Percentiles rank a stretch among this genome's conserved stretches.
These are phyloP conservation scores for Tubosaeta brunneosetosa DNA, from an alignment of 768 basidiomycete genomes.

Conservation along the genomic window DNA sequence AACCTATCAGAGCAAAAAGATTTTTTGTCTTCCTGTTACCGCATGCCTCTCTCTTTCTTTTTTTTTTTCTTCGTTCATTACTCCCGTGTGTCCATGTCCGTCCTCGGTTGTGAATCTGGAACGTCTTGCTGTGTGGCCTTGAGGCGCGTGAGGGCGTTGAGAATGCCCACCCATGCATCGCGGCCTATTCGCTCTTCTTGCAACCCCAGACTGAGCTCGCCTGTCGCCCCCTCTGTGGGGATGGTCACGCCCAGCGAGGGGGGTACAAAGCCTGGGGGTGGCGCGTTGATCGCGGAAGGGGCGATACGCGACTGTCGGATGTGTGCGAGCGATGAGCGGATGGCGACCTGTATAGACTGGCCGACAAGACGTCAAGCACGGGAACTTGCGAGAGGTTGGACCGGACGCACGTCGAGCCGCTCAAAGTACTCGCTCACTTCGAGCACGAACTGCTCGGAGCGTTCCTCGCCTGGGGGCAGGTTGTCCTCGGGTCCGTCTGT, in stretches of 20 bases:
- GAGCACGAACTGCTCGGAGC: constrained; percentile 79
- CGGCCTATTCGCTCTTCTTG: constrained; percentile 75
- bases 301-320: constrained; percentile 79
- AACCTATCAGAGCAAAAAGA: neutral
- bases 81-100: constrained; percentile 20
- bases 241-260: constrained; percentile 76
- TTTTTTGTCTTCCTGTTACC: neutral
- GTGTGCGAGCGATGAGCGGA: constrained; percentile 77
- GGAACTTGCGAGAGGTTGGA: neutral
- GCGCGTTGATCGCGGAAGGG: constrained; percentile 83
- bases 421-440: constrained; percentile 86
- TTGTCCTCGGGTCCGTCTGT: constrained; percentile 65
- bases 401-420: constrained; percentile 65
- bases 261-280: constrained; percentile 66
- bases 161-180: constrained; percentile 74
- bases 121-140: constrained; percentile 39
- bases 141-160: constrained; percentile 61
- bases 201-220: constrained; percentile 50
- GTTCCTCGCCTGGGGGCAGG: constrained; percentile 75
- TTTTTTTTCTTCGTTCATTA: constrained; percentile 7
- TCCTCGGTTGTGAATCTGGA: constrained; percentile 11
- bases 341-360: constrained; percentile 66
- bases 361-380: neutral
- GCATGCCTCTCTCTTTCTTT: neutral
- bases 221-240: constrained; percentile 36